Base-by-base conservation (phyloP, 1,284 basidiomycete genomes). In the Xerocomus amazonicus region DNA sequence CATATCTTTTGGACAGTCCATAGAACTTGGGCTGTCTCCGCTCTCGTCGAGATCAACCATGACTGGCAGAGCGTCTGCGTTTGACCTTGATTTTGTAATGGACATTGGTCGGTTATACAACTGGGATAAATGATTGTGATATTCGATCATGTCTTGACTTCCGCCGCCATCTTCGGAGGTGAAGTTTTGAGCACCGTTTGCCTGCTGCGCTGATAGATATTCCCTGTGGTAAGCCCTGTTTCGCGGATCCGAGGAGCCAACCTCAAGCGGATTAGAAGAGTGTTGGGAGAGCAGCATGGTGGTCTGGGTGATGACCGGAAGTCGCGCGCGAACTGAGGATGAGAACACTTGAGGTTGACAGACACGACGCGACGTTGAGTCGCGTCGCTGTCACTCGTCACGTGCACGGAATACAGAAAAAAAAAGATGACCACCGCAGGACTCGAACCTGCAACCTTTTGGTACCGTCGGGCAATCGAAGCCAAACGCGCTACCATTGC, bases 401-500 rank as follows among this genome's bases (percentile, higher is more conserved):
- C 47, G 47, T 49, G 48, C 3, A 9, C 36, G 9, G 27, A 33
- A 46, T 23, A 14, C n/a, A 4, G 13, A 40, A 13, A 39, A 12
- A 12, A 52, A 55, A 57, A 60, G 6, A 42, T 68, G 67, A 65
- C 81, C 81, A 83, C 82, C 79, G 83, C 83, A 86, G 83, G 85
- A 86, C 84, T 88, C 85, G 85, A 88, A 88, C 85, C 84, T 86
- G 83, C 84, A 86, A 81, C 84, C 83, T 86, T 83, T 83, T 85
- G 83, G 81, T 87, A 52, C 64, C 70, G 69, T 65, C 53, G 67
- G 81, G 62, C 81, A 61, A 79, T 87, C 84, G 84, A 87, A 87
- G 84, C 84, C 84, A 87, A 84, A 87, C 83, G 84, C 84, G 84
- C 84, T 87, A 86, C 85, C 84, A 67, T 68, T 68, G 65, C 66